These are phyloP conservation scores for Cystofilobasidium ferigula DNA, from an alignment of 768 basidiomycete genomes.

Conservation along the genomic window DNA sequence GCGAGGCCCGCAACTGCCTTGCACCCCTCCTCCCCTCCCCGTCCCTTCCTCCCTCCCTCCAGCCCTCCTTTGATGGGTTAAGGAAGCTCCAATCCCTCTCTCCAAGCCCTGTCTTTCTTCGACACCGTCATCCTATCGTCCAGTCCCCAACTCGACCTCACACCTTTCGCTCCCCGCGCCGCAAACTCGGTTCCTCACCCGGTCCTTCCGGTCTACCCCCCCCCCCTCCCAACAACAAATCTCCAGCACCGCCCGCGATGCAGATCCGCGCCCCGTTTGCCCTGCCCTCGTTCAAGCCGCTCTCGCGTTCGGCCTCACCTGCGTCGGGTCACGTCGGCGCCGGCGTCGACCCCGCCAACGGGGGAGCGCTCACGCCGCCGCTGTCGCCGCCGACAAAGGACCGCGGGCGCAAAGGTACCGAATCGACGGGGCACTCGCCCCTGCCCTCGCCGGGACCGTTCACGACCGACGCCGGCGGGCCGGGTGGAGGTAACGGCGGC, in stretches of 20 bases:
- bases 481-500: too few species aligned
- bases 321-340: conserved; percentile 5
- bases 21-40: background rate
- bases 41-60: background rate
- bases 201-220: background rate
- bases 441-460: background rate
- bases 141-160: background rate
- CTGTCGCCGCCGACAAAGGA: conserved; percentile 16
- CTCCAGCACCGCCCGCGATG: conserved; percentile 2
- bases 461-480: background rate
- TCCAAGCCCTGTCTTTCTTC: background rate
- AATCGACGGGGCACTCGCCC: background rate
- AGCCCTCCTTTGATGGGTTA: conserved; percentile 14
- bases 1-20: background rate
- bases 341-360: background rate
- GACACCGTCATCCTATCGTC: background rate
- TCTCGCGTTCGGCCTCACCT: conserved; percentile 23
- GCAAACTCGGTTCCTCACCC: background rate
- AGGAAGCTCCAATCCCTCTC: background rate
- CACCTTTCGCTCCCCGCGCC: background rate
- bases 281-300: conserved; percentile 26
- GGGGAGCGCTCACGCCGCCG: background rate
- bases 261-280: conserved; percentile 20
- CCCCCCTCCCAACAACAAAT: background rate
- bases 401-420: conserved; percentile 8